A percentile compares a stretch with the other conserved stretches of the same genome.
These are phyloP conservation scores for Spatholobus suberectus DNA, from an alignment of 306 rosid genomes.

Conservation along the genomic window DNA sequence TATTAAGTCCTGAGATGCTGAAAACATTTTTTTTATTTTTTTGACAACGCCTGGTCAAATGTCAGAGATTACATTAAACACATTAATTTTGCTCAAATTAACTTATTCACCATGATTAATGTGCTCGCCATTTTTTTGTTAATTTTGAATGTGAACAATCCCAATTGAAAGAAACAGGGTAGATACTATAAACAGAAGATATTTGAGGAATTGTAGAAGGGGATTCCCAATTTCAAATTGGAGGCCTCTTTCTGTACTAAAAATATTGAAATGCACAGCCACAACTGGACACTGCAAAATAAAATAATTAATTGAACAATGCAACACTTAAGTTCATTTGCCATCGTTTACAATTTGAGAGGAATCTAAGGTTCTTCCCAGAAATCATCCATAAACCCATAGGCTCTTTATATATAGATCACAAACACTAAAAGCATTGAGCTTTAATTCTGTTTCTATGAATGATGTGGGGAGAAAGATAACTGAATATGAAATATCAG, in stretches of 20 bases:
- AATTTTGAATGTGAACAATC: not conserved
- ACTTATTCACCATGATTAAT: not conserved
- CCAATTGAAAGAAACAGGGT: not conserved
- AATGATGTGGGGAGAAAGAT: slow-evolving; percentile 11
- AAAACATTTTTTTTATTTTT: not conserved
- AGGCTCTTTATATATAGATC: slow-evolving; percentile 19
- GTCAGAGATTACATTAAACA: not conserved
- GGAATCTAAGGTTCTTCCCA: slow-evolving; percentile 1
- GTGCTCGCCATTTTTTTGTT: not conserved
- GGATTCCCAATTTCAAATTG: slow-evolving; percentile 5
- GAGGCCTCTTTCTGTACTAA: not conserved
- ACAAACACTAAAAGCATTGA: slow-evolving; percentile 1
- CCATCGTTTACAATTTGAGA: slow-evolving; percentile 11
- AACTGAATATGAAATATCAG: slow-evolving; percentile 35
- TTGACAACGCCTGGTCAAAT: not conserved
- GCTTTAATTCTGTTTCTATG: slow-evolving; percentile 26
- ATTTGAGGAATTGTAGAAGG: not conserved
- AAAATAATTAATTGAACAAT: slow-evolving; percentile 42
- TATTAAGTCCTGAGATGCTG: not conserved
- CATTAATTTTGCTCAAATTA: not conserved
- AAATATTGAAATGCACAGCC: not conserved
- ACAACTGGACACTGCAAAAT: not conserved
- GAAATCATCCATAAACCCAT: not conserved
- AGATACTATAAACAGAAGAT: not conserved
- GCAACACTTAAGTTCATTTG: not conserved